Evolutionary conservation across 2,329 filamentous ascomycete species (phyloP), one percentile per base, ranked within the genome.

Genomic region (Aspergillus pseudotamarii): DNA sequence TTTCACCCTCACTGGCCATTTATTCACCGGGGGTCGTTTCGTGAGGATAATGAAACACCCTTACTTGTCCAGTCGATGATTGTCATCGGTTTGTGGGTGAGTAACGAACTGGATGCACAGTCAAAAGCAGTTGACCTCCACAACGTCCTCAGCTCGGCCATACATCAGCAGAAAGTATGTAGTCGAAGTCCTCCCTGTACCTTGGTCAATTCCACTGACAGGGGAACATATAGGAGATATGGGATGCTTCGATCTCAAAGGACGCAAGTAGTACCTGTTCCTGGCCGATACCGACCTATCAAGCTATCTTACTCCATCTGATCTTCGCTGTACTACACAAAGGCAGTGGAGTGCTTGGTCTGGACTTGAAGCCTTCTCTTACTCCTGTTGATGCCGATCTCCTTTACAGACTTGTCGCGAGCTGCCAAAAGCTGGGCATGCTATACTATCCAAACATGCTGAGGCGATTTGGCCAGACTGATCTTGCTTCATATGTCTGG

Each of bases 251-350:
- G 2, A 54, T 54, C 26, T 23, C 36, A 51, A 51, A 65, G 1
- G 59, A 23, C 11, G 61, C 45, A 6, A 1, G 32, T 12, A 34
- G 32, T 34, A 34, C 32, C 32, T 70, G 62, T n/a, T 48, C 53
- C 23, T 76, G 73, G 70, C 75, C 74, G n/a, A 68, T 76, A 10
- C 60, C 74, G 3, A 74, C 67, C 9, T 76, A 75, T 26, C 74
- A 77, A 64, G 71, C 72, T 16, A 73, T 76, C 30, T 57, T 77
- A 19, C 59, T 77, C 1, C 70, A 76, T 58, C 64, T 73, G 9
- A 72, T 77, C 16, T 73, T 75, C 57, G 62, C 73, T 28, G 23
- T 72, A 1, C 38, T 71, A 0, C 43, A 34, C 4, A 61, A 60
- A 14, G 32, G 61, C 28, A 38, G 46, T 1, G 38, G 46, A 26